phyloP scores from a whole-genome alignment of 352 stramenopile species.

The Globisporangium spinosum region DNA sequence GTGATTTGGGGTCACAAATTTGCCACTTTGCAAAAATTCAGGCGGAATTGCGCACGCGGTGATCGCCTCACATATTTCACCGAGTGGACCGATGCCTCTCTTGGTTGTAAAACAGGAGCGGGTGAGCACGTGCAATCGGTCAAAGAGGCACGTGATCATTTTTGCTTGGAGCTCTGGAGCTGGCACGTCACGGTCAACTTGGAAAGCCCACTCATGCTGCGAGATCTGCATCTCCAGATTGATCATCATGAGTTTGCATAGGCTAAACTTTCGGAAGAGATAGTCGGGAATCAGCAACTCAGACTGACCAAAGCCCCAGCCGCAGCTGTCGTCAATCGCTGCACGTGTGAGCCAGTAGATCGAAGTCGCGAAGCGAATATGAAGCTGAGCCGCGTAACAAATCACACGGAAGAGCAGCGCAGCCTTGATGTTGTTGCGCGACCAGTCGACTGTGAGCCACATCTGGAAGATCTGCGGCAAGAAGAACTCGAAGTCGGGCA shows the following conservation, averaged over 20 bases:
- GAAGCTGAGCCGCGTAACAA: slow-evolving; percentile 62
- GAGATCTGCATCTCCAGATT: slow-evolving; percentile 84
- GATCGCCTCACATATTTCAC: slow-evolving; percentile 56
- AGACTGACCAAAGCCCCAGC: slow-evolving; percentile 76
- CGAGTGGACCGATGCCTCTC: slow-evolving; percentile 31
- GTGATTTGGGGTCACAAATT: slow-evolving; percentile 21
- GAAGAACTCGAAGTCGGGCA: slow-evolving; percentile 85
- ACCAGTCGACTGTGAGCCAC: slow-evolving; percentile 80
- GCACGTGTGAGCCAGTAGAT: slow-evolving; percentile 81
- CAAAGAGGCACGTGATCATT: slow-evolving; percentile 67
- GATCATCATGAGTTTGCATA: slow-evolving; percentile 78
- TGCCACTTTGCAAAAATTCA: slow-evolving; percentile 39
- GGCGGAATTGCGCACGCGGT: slow-evolving; percentile 40
- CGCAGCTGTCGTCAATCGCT: slow-evolving; percentile 75
- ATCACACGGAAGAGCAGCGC: slow-evolving; percentile 72
- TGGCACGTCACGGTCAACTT: slow-evolving; percentile 58
- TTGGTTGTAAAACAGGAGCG: slow-evolving; percentile 25
- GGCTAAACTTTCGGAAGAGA: slow-evolving; percentile 73
- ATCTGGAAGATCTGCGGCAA: slow-evolving; percentile 81
- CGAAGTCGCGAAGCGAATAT: slow-evolving; percentile 73
- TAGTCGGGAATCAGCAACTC: slow-evolving; percentile 73
- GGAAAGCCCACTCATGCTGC: slow-evolving; percentile 53
- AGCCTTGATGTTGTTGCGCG: slow-evolving; percentile 69
- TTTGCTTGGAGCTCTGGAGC: slow-evolving; percentile 50
- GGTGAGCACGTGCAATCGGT: slow-evolving; percentile 51